Conservation (phyloP, 2,329 filamentous ascomycete species). For the Chalaropsis ovoidea region DNA sequence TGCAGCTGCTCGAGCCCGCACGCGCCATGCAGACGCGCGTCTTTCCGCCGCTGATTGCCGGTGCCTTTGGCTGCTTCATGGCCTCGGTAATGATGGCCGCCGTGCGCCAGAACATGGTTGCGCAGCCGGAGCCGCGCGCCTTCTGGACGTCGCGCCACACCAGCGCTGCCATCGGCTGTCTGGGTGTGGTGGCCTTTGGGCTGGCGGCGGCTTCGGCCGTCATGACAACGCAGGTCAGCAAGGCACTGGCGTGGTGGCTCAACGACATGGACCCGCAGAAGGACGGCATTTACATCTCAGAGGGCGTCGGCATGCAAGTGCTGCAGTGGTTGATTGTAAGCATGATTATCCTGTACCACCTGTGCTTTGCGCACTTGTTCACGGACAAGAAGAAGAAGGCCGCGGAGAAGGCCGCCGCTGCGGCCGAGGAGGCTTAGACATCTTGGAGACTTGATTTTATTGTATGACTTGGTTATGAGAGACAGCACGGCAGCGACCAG, state of each 20-base stretch:
- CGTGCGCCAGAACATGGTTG: constrained; percentile 24
- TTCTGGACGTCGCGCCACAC: constrained; percentile 22
- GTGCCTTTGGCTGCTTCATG: constrained; percentile 23
- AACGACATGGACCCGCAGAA: constrained; percentile 19
- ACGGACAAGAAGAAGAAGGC: constrained; percentile 21
- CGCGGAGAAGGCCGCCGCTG: background rate
- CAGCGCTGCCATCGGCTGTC: constrained; percentile 16
- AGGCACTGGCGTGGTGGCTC: constrained; percentile 24
- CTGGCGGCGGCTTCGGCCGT: constrained; percentile 23
- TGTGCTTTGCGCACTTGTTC: constrained; percentile 24
- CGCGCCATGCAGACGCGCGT: constrained; percentile 24
- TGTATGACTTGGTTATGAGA: background rate
- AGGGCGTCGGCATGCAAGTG: constrained; percentile 21
- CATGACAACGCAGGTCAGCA: constrained; percentile 24
- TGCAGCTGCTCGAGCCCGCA: constrained; percentile 19
- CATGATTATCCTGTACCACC: constrained; percentile 24
- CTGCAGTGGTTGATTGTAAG: constrained; percentile 24
- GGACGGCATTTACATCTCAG: constrained; percentile 13
- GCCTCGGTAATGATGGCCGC: constrained; percentile 21
- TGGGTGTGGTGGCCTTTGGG: constrained; percentile 23
- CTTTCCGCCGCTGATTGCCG: constrained; percentile 24
- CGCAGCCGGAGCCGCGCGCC: constrained; percentile 18
- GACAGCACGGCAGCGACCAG: background rate
- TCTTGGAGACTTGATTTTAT: background rate
- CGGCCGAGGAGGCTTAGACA: background rate